Evolutionary conservation across 306 rosid genomes (phyloP).

Genomic region (Sophora flavescens): DNA sequence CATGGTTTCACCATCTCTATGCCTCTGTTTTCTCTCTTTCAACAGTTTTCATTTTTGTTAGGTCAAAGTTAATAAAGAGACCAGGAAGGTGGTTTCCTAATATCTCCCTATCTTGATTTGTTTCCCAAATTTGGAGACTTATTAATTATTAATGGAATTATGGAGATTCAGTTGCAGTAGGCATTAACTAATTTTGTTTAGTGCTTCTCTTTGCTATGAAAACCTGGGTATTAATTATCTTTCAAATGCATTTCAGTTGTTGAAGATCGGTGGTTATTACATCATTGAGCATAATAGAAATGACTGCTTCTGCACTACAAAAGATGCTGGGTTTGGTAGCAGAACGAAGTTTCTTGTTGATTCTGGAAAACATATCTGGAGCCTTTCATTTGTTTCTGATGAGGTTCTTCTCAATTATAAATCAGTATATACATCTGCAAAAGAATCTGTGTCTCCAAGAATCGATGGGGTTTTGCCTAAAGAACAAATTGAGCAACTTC

Average conservation of each 20-base stretch:
- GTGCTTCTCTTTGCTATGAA: conserved; percentile 31
- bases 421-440: conserved; percentile 42
- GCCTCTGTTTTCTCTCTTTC: no score
- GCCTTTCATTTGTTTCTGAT: conserved; percentile 67
- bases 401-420: conserved; percentile 50
- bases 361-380: conserved; percentile 65
- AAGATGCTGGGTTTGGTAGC: conserved; percentile 45
- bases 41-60: no score
- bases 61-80: no score
- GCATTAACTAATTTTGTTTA: conserved; percentile 19
- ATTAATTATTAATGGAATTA: no score
- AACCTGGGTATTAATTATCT: conserved; percentile 39
- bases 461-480: conserved; percentile 46
- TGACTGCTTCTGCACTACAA: conserved; percentile 55
- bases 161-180: not conserved
- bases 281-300: conserved; percentile 58
- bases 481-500: conserved; percentile 50
- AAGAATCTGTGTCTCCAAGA: conserved; percentile 46
- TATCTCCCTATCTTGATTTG: no score
- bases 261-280: conserved; percentile 88
- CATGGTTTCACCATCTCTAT: no score
- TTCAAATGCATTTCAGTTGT: conserved; percentile 60
- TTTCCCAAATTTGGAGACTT: no score
- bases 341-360: conserved; percentile 56
- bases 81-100: no score